Percentiles rank a stretch among this genome's conserved stretches.
Evolutionary conservation across 352 stramenopile species (phyloP).

Genomic region (Phytophthora nicotianae): DNA sequence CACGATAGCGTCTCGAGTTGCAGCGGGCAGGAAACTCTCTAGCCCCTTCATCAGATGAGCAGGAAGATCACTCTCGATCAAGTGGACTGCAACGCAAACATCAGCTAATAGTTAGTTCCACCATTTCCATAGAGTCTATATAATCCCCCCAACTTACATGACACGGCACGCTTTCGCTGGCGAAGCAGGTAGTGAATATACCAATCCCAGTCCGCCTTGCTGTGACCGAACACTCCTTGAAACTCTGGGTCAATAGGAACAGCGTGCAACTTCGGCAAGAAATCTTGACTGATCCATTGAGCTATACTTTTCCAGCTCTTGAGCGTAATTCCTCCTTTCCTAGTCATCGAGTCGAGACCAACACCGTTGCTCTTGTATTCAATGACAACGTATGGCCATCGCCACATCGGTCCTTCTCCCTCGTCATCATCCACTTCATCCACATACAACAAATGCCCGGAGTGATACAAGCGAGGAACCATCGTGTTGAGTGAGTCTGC

Average conservation of each 20-base stretch:
- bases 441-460: constrained; percentile 58
- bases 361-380: constrained; percentile 62
- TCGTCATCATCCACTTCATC: constrained; percentile 74
- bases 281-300: constrained; percentile 63
- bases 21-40: constrained; percentile 58
- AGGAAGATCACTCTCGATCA: constrained; percentile 60
- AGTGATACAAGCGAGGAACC: constrained; percentile 56
- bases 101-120: constrained; percentile 8
- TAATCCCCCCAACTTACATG: constrained; percentile 57
- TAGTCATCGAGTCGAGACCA: constrained; percentile 59
- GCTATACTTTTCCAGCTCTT: constrained; percentile 60
- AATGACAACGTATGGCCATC: constrained; percentile 85
- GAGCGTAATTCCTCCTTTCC: constrained; percentile 52
- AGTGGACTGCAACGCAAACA: constrained; percentile 52
- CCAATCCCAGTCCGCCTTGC: constrained; percentile 76
- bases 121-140: not conserved
- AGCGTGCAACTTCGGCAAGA: constrained; percentile 65
- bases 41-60: constrained; percentile 65
- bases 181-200: constrained; percentile 81
- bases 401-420: constrained; percentile 71
- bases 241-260: constrained; percentile 53
- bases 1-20: constrained; percentile 34
- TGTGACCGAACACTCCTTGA: constrained; percentile 63
- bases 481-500: constrained; percentile 32
- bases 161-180: constrained; percentile 62